phyloP scores from a whole-genome alignment of 257 asterid genomes.

The Primulina tabacum region DNA sequence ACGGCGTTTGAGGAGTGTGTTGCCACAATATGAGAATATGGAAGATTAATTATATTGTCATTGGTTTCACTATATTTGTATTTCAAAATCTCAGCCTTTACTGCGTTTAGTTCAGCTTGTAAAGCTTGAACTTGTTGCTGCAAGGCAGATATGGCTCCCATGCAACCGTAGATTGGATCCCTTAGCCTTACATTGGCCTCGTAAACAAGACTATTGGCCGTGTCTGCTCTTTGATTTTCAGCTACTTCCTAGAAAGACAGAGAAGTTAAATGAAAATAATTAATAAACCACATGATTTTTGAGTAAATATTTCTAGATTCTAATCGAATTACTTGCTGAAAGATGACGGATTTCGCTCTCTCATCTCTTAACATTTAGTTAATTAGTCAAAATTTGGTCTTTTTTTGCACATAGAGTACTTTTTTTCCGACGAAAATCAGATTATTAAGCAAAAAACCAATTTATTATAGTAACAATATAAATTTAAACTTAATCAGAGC shows the following conservation, averaged over 20 bases:
- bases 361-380: too few relatives aligned
- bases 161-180: conserved; percentile 90
- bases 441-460: too few relatives aligned
- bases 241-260: conserved; percentile 57
- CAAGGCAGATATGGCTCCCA: conserved; percentile 72
- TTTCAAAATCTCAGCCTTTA: conserved; percentile 54
- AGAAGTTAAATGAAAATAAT: not conserved
- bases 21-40: conserved; percentile 34
- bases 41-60: conserved; percentile 11
- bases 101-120: conserved; percentile 54
- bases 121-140: conserved; percentile 63
- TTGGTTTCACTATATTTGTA: conserved; percentile 46
- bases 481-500: too few relatives aligned
- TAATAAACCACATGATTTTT: too few relatives aligned
- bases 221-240: conserved; percentile 71
- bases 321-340: too few relatives aligned
- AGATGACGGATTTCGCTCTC: too few relatives aligned
- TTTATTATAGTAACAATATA: too few relatives aligned
- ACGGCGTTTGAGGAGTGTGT: conserved; percentile 45
- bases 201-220: conserved; percentile 76
- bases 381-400: too few relatives aligned
- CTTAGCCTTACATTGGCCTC: conserved; percentile 79
- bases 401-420: too few relatives aligned
- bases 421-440: too few relatives aligned
- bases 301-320: too few relatives aligned